These are phyloP conservation scores for Fusarium euwallaceae DNA, from an alignment of 2,329 filamentous ascomycete genomes.

Conservation along the genomic window DNA sequence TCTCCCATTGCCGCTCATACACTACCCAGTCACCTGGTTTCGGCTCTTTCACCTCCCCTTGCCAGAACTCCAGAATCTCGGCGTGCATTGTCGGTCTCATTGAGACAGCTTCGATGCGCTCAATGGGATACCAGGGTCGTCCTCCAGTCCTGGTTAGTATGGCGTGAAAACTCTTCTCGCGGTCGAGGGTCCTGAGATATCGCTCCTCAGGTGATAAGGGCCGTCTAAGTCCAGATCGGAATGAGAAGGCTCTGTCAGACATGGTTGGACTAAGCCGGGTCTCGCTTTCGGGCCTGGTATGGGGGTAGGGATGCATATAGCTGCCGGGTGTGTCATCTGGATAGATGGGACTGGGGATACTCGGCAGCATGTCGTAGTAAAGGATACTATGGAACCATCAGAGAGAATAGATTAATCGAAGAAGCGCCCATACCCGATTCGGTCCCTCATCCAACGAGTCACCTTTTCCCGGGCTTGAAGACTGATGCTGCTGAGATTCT, in stretches of 20 bases:
- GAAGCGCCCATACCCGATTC: slow-evolving; percentile 20
- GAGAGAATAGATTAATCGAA: not conserved
- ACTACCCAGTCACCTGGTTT: slow-evolving; percentile 28
- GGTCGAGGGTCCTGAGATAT: slow-evolving; percentile 7
- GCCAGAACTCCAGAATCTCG: slow-evolving; percentile 36
- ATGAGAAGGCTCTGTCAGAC: not conserved
- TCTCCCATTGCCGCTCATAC: slow-evolving; percentile 35
- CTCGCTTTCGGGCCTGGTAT: slow-evolving; percentile 21
- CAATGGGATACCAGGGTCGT: slow-evolving; percentile 38
- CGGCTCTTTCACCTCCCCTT: slow-evolving; percentile 4
- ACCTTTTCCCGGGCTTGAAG: slow-evolving; percentile 29
- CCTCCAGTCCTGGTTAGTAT: slow-evolving; percentile 33
- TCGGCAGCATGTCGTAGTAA: slow-evolving; percentile 32
- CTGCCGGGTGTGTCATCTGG: slow-evolving; percentile 24
- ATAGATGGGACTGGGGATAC: slow-evolving; percentile 26
- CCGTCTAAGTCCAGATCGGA: not conserved
- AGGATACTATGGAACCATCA: slow-evolving; percentile 28
- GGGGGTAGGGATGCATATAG: slow-evolving; percentile 27
- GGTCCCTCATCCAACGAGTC: slow-evolving; percentile 35
- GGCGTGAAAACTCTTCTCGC: slow-evolving; percentile 25
- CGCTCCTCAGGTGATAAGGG: slow-evolving; percentile 14
- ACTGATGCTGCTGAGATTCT: slow-evolving; percentile 12
- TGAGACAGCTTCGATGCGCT: slow-evolving; percentile 27
- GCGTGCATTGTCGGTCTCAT: slow-evolving; percentile 12
- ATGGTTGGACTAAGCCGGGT: slow-evolving; percentile 12